Percentiles rank a stretch among this genome's conserved stretches.
phyloP scores from a whole-genome alignment of 2,329 filamentous ascomycete species.

The Fusarium denticulatum region DNA sequence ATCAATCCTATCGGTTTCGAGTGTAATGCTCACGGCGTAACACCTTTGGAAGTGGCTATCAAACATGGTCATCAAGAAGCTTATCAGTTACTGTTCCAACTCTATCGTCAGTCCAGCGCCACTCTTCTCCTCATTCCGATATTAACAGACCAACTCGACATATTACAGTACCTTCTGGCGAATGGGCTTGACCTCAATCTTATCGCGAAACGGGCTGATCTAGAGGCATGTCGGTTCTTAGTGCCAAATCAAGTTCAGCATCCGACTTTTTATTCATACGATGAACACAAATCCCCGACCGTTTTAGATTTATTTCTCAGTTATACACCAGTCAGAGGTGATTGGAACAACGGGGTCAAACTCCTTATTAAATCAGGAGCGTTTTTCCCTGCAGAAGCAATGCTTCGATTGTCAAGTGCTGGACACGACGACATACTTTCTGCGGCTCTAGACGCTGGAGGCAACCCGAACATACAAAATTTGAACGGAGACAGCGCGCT shows the following conservation, averaged over 20 bases:
- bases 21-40: fast-evolving
- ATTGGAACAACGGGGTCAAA: fast-evolving
- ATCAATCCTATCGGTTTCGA: fast-evolving
- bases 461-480: fast-evolving
- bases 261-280: fast-evolving
- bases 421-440: background rate
- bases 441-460: fast-evolving
- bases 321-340: fast-evolving
- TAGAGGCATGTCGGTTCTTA: fast-evolving
- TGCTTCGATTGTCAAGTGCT: fast-evolving
- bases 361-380: fast-evolving
- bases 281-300: background rate
- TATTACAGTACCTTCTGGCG: background rate
- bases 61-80: fast-evolving
- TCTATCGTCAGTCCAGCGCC: background rate
- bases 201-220: fast-evolving
- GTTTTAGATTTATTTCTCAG: background rate
- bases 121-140: background rate
- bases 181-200: background rate
- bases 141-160: fast-evolving
- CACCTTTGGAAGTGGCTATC: background rate
- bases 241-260: fast-evolving
- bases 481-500: fast-evolving
- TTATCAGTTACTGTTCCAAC: background rate
- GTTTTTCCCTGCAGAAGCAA: fast-evolving